Evolutionary conservation across 345 rosid genomes (phyloP), one percentile per base, ranked within the genome.

Genomic region (Barbarea vulgaris): DNA sequence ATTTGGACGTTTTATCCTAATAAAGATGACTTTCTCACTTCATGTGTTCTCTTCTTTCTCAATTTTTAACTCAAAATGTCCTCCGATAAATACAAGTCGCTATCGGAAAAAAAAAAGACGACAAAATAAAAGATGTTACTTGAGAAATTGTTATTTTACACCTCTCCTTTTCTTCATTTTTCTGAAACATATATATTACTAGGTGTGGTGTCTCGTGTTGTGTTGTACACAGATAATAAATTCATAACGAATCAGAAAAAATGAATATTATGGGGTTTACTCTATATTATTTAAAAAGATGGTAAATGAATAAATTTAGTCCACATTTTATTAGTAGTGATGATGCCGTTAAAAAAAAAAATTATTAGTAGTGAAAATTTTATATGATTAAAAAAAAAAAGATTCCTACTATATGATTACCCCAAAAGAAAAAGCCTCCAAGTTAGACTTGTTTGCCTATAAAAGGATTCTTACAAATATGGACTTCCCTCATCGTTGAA

Each of bases 391-490:
- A 0, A 5, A n/a, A 7, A 7, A 17, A 39, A 39, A 7, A 46
- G 3, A 48, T 27, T 27, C 4, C 28, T 27, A 27, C 28, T 27
- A 27, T 52, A 52, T 52, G 17, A 52, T 24, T 24, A 24, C 17
- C 17, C 57, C 28, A 15, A 30, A 30, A 6, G 1, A 15, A 57
- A 4, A 72, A 53, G 66, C 78, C 78, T 22, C 72, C 65, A 24
- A 57, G 28, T 64, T 65, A 14, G 47, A 65, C 70, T 14, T 7
- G 5, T 34, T 25, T 22, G 72, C 72, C 77, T 66, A 74, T 66
- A 74, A 66, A 74, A 57, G 42, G 41, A 57, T 12, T 4, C 46
- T 34, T 22, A 19, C 17, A 47, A 33, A 36, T 58, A 74, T 33
- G 18, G 37, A 54, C 46, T 2, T 28, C 34, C 18, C 28, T 46